Conservation (phyloP, 1,139 yeast species). For the Yamadazyma conglobata region DNA sequence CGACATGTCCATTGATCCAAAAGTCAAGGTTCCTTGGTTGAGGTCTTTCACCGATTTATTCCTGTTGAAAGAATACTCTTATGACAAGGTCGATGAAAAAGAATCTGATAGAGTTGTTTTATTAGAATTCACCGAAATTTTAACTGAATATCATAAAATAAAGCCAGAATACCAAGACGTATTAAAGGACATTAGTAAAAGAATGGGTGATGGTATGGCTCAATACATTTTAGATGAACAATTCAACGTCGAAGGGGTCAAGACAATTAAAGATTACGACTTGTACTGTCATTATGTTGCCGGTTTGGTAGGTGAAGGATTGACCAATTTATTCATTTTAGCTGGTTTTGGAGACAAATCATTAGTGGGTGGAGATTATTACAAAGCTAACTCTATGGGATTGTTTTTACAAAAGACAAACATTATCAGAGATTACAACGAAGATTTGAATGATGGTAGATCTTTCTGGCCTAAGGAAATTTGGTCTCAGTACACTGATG, state of each 20-base stretch:
- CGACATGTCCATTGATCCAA: conserved; percentile 81
- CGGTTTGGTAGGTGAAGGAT: conserved; percentile 95
- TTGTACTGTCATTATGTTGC: conserved; percentile 96
- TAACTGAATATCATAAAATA: conserved; percentile 68
- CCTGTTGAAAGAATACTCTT: conserved; percentile 70
- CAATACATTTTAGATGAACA: conserved; percentile 79
- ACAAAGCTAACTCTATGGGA: conserved; percentile 85
- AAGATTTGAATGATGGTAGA: conserved; percentile 88
- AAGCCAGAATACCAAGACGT: conserved; percentile 77
- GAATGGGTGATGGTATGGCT: conserved; percentile 99
- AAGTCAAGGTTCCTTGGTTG: conserved; percentile 69
- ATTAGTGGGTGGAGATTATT: conserved; percentile 48
- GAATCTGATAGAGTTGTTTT: conserved; percentile 83
- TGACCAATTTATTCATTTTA: conserved; percentile 72
- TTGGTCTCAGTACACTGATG: conserved; percentile 77
- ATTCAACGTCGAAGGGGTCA: conserved; percentile 76
- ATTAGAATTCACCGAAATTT: conserved; percentile 66
- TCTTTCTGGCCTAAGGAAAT: conserved; percentile 96
- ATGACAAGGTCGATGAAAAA: conserved; percentile 65
- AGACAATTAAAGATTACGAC: conserved; percentile 77
- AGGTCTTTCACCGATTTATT: conserved; percentile 66
- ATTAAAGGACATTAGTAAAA: conserved; percentile 67
- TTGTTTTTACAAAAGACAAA: conserved; percentile 91
- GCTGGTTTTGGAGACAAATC: conserved; percentile 61
- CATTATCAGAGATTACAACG: conserved; percentile 91